Evolutionary conservation across 2,329 filamentous ascomycete species (phyloP).

Genomic region (Hymenoscyphus occultus): DNA sequence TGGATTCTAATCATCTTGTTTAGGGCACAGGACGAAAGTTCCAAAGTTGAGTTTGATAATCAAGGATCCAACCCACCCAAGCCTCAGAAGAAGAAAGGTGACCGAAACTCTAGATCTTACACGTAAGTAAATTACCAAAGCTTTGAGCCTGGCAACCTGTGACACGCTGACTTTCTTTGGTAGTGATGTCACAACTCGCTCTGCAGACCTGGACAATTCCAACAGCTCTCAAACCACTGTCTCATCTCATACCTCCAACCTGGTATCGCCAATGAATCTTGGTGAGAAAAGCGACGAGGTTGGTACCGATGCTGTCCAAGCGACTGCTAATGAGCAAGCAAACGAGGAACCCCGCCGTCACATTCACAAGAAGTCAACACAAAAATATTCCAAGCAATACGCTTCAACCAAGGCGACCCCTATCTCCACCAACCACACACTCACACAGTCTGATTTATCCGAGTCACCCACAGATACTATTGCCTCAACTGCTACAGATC

Average conservation of each 20-base stretch:
- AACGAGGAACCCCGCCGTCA: neutral
- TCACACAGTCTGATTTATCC: neutral
- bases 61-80: neutral
- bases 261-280: neutral
- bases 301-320: neutral
- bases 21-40: neutral
- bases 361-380: neutral
- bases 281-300: neutral
- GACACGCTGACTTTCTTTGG: neutral
- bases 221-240: neutral
- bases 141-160: neutral
- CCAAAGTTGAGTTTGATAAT: neutral
- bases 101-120: slow-evolving; percentile 5
- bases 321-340: neutral
- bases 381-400: neutral
- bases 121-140: slow-evolving; percentile 3
- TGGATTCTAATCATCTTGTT: neutral
- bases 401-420: neutral
- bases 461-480: neutral
- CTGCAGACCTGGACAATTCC: neutral
- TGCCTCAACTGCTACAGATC: neutral
- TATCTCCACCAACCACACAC: neutral
- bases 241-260: neutral
- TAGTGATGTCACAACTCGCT: neutral
- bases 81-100: neutral